A percentile compares a stretch with the other conserved stretches of the same genome.
Evolutionary conservation across 441 rosid genomes (phyloP).

Genomic region (Aquilaria agallochum): DNA sequence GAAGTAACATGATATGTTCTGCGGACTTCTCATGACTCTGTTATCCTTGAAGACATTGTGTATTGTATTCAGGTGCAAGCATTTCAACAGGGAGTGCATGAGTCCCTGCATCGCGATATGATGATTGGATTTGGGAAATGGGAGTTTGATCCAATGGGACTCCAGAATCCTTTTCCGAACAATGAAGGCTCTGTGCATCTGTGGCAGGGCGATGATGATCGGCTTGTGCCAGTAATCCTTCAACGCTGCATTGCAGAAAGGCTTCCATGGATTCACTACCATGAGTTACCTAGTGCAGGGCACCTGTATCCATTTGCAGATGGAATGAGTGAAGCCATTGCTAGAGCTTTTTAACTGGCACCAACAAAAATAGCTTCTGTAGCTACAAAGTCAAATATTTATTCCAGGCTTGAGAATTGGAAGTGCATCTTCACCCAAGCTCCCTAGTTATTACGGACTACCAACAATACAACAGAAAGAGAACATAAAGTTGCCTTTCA

Average conservation of each 20-base stretch:
- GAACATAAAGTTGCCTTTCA: no score
- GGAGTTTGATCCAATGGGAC: conserved; percentile 52
- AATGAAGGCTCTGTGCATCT: conserved; percentile 46
- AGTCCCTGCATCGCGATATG: conserved; percentile 42
- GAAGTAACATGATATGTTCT: no score
- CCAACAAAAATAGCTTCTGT: conserved; percentile 1
- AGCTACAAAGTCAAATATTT: no score
- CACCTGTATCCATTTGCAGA: conserved; percentile 33
- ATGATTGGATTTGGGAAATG: conserved; percentile 50
- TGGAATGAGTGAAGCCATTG: conserved; percentile 40
- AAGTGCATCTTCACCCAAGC: no score
- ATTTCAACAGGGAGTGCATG: conserved; percentile 47
- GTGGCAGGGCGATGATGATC: conserved; percentile 59
- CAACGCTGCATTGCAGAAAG: conserved; percentile 40
- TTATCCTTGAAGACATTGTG: no score
- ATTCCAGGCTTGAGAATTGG: no score
- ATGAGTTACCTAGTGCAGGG: conserved; percentile 48
- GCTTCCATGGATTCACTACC: conserved; percentile 60
- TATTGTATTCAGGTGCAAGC: conserved; percentile 20
- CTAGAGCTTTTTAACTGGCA: conserved; percentile 21
- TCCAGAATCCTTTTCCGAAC: conserved; percentile 42
- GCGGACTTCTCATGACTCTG: no score
- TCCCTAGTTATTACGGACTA: no score
- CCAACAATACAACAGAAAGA: no score
- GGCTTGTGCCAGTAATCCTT: conserved; percentile 37